A percentile compares a stretch with the other conserved stretches of the same genome.
Evolutionary conservation across 1,284 basidiomycete species (phyloP).

Genomic region (Vanrija sp.): DNA sequence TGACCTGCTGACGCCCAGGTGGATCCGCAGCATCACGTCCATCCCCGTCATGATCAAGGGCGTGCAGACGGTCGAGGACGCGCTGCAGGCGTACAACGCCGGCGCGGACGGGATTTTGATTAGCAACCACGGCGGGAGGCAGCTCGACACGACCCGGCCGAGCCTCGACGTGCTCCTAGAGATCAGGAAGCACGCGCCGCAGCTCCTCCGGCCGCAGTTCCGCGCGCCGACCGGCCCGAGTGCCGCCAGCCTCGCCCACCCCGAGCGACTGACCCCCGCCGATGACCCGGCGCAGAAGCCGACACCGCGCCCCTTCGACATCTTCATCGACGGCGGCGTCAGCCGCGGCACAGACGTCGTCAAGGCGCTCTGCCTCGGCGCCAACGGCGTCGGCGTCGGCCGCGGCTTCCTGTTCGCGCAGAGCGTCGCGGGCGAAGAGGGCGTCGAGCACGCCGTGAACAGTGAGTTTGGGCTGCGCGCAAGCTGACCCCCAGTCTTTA

Average conservation of each 20-base stretch:
- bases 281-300: constrained; percentile 2
- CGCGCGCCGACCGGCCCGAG: constrained; percentile 33
- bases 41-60: constrained; percentile 82
- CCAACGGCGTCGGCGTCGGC: constrained; percentile 82
- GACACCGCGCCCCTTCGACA: constrained; percentile 49
- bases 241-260: constrained; percentile 54
- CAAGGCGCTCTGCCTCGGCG: constrained; percentile 87
- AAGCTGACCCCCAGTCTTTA: constrained; percentile 26
- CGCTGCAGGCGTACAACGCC: constrained; percentile 49
- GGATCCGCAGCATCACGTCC: constrained; percentile 68
- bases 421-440: constrained; percentile 79
- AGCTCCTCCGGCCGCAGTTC: constrained; percentile 39
- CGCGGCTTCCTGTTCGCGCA: constrained; percentile 87
- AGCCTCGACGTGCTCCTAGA: constrained; percentile 72
- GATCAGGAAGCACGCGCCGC: constrained; percentile 54
- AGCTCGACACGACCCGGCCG: constrained; percentile 55
- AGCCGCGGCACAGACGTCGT: constrained; percentile 83
- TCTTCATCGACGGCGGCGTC: constrained; percentile 87
- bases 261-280: constrained; percentile 61
- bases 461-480: constrained; percentile 33
- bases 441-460: constrained; percentile 66
- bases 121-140: constrained; percentile 54
- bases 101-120: constrained; percentile 52
- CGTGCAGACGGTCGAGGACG: constrained; percentile 54
- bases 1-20: constrained; percentile 37